Percentiles rank a stretch among this genome's conserved stretches.
Conservation (phyloP, 2,329 filamentous ascomycete species). For the Nigrospora oryzae region DNA sequence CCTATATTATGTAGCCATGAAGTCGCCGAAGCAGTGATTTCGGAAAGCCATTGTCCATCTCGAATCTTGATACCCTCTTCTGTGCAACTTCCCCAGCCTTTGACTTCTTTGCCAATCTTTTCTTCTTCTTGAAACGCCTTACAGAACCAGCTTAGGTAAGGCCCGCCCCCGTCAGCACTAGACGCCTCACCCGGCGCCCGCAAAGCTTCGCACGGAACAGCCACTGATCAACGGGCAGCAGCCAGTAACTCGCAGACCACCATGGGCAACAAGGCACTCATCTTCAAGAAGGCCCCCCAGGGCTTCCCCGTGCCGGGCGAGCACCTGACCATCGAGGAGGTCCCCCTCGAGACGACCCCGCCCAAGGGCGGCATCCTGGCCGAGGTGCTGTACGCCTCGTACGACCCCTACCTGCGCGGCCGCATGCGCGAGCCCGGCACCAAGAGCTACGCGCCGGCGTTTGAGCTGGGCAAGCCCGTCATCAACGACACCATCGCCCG, state of each 20-base stretch:
- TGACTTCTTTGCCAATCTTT: too few species aligned
- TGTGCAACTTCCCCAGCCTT: too few species aligned
- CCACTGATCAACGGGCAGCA: too few species aligned
- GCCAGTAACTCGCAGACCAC: conserved; percentile 12
- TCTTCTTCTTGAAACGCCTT: too few species aligned
- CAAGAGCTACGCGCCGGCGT: conserved; percentile 56
- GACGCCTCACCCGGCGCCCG: too few species aligned
- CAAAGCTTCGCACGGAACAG: too few species aligned
- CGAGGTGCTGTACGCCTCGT: conserved; percentile 60
- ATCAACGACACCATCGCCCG: conserved; percentile 51
- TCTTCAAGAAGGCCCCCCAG: conserved; percentile 56
- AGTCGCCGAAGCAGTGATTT: too few species aligned
- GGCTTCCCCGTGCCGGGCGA: conserved; percentile 58
- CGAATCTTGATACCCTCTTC: too few species aligned
- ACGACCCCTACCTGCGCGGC: conserved; percentile 67
- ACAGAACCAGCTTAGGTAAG: too few species aligned
- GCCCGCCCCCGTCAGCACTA: too few species aligned
- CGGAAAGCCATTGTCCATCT: too few species aligned
- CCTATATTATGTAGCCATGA: too few species aligned
- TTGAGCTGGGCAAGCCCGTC: conserved; percentile 50
- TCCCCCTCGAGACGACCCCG: conserved; percentile 50
- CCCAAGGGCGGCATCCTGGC: conserved; percentile 52
- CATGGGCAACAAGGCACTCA: conserved; percentile 57
- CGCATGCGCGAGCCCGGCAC: conserved; percentile 51
- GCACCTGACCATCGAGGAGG: conserved; percentile 52